Conservation (phyloP, 345 rosid species). For the Rubroshorea leprosula region DNA sequence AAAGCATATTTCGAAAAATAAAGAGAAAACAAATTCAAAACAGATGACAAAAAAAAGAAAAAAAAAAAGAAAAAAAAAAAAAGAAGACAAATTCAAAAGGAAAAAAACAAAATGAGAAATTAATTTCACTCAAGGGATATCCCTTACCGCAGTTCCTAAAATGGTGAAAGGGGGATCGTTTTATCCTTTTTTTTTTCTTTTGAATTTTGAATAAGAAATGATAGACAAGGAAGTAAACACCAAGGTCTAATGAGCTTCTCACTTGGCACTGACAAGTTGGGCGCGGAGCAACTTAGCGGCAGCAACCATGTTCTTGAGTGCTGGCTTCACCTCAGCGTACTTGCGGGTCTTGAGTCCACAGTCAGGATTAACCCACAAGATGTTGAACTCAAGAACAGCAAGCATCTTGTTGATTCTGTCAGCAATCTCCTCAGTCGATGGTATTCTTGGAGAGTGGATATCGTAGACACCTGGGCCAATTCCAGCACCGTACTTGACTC, state of each 20-base stretch:
- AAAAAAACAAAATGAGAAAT: neutral
- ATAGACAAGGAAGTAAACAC: neutral
- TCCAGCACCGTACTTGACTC: slow-evolving; percentile 95
- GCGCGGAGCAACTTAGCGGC: slow-evolving; percentile 91
- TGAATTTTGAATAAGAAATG: slow-evolving; percentile 6
- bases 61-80: neutral
- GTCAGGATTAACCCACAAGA: slow-evolving; percentile 98
- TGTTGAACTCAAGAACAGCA: slow-evolving; percentile 77
- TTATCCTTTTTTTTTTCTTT: slow-evolving; percentile 13
- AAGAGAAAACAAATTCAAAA: neutral
- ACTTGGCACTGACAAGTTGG: slow-evolving; percentile 80
- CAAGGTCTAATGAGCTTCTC: slow-evolving; percentile 20
- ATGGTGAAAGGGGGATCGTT: slow-evolving; percentile 13
- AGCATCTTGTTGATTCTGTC: slow-evolving; percentile 97
- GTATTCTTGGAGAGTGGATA: slow-evolving; percentile 97
- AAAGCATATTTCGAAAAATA: slow-evolving; percentile 4
- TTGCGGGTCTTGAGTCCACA: slow-evolving; percentile 95
- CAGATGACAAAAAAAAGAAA: neutral
- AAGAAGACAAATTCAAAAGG: neutral
- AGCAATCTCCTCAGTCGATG: slow-evolving; percentile 84
- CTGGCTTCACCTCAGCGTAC: slow-evolving; percentile 87
- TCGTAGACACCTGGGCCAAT: slow-evolving; percentile 96
- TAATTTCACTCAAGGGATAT: too few species aligned
- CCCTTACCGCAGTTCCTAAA: neutral
- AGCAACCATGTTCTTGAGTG: slow-evolving; percentile 81